phyloP scores from a whole-genome alignment of 1,284 basidiomycete species.

The Fomitopsis betulina region DNA sequence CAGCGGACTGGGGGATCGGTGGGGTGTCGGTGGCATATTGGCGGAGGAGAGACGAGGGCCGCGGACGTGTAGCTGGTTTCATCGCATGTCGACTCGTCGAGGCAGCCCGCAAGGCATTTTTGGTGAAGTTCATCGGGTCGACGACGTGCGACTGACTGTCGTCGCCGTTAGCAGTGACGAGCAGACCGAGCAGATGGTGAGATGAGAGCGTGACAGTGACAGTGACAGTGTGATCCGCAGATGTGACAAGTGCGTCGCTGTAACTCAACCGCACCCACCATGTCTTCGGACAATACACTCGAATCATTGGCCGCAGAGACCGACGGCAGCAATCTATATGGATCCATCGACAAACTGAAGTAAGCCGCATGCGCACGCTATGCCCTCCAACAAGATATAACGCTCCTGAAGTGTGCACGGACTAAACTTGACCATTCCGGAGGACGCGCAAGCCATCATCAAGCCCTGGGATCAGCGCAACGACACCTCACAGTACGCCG shows the following conservation, averaged over 20 bases:
- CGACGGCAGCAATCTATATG: constrained; percentile 55
- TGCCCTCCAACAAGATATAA: constrained; percentile 4
- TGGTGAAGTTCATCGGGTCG: not conserved
- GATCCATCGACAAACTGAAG: constrained; percentile 68
- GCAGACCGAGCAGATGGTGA: not conserved
- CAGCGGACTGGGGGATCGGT: not conserved
- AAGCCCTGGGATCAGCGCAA: constrained; percentile 80
- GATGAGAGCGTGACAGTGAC: not conserved
- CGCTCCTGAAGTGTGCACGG: constrained; percentile 63
- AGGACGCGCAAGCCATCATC: constrained; percentile 68
- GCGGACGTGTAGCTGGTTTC: not conserved
- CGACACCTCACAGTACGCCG: constrained; percentile 56
- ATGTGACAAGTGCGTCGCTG: too few species aligned
- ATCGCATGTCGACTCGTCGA: not conserved
- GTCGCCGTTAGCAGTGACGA: not conserved
- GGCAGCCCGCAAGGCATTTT: not conserved
- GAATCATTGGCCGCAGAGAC: constrained; percentile 23
- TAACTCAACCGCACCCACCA: not conserved
- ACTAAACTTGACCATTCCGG: constrained; percentile 70
- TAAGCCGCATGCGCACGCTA: constrained; percentile 33
- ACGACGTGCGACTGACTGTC: not conserved
- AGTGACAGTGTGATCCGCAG: too few species aligned
- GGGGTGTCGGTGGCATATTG: not conserved
- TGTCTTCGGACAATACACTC: constrained; percentile 14
- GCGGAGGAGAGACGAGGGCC: not conserved